Evolutionary conservation across 345 rosid genomes (phyloP), one percentile per base, ranked within the genome.

Genomic region (Noccaea bulbosa): DNA sequence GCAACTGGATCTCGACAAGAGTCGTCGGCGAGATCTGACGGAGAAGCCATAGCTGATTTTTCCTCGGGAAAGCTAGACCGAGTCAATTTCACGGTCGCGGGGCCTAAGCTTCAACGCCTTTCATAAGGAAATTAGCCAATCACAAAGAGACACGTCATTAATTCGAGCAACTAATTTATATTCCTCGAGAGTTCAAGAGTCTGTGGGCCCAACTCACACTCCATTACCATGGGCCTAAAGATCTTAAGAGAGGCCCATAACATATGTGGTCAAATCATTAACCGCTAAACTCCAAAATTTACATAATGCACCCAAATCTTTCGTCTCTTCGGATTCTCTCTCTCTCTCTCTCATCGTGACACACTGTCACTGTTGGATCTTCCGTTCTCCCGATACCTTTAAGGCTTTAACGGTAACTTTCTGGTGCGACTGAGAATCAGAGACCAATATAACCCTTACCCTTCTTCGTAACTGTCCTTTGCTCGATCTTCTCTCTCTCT

Each of bases 381-480:
- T 65, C 17, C 72, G 20, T 33, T 44, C 65, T 47, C 65, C 54
- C 15, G 59, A 65, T 6, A 30, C 53, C 67, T 66, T 20, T 58
- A 73, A 73, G 72, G 72, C 67, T 66, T 20, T 58, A 73, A 73
- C 77, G 72, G 77, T 72, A 72, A 72, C 65, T 65, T 56, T 47
- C 35, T 35, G 22, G 10, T 33, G 27, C 62, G 44, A 47, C 54
- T 11, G n/a, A 54, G 15, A 71, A 48, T 59, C 67, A 60, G 59
- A 51, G 11, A 14, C 52, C 44, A 44, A 47, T 37, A 43, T 5
- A 10, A 7, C 33, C 27, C 6, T 4, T 7, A 8, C 55, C 4
- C 51, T 27, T 55, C 24, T 64, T 41, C 30, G 11, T 4, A 34
- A 10, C 41, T 0, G 17, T 44, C 33, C 54, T 60, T 60, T 12